phyloP scores from a whole-genome alignment of 2,329 filamentous ascomycete species.

The Hypoxylon sp. region DNA sequence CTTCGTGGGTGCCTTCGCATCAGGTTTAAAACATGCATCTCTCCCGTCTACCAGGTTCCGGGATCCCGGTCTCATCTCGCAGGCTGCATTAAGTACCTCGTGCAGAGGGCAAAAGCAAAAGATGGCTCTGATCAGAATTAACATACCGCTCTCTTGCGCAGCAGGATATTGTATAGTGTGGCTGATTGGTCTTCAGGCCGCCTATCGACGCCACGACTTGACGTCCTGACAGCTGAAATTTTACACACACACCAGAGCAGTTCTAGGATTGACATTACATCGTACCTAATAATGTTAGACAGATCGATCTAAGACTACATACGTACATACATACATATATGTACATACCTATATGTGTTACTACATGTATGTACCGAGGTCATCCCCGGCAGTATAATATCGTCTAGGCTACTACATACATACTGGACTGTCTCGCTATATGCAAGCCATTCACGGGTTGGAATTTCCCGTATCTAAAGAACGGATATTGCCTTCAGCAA shows the following conservation, averaged over 20 bases:
- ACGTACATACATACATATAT: too few relatives aligned
- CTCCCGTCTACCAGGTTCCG: conserved; percentile 17
- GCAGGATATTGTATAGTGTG: background rate
- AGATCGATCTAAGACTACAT: background rate
- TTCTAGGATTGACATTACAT: background rate
- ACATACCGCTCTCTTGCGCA: background rate
- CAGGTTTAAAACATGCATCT: background rate
- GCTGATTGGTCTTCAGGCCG: too few relatives aligned
- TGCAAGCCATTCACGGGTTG: background rate
- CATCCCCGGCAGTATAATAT: background rate
- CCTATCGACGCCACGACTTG: too few relatives aligned
- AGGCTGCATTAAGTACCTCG: background rate
- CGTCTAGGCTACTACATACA: background rate
- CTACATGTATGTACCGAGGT: background rate
- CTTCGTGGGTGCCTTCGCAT: background rate
- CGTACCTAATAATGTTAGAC: background rate
- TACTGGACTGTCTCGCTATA: background rate
- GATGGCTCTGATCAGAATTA: background rate
- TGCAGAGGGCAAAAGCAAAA: background rate
- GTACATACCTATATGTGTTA: too few relatives aligned
- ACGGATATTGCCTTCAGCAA: background rate
- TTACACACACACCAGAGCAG: too few relatives aligned
- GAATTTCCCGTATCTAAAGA: background rate
- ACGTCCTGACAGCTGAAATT: too few relatives aligned
- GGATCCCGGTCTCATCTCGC: conserved; percentile 2